Percentiles rank a stretch among this genome's conserved stretches.
These are phyloP conservation scores for Cylindrotheca fusiformis DNA, from an alignment of 108 stramenopile species.

Conservation along the genomic window DNA sequence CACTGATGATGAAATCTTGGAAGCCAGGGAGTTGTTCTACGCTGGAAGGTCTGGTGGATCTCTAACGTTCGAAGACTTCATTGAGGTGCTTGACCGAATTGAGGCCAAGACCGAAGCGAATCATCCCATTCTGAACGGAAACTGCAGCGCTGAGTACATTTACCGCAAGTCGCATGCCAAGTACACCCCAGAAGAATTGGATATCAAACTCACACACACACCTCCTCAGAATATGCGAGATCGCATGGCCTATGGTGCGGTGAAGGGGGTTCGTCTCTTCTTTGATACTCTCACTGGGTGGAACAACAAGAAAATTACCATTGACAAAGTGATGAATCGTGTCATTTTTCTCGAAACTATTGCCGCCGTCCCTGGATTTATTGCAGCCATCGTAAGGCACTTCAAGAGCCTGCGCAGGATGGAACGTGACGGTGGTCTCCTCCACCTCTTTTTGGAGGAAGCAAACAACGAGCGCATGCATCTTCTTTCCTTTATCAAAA, in stretches of 20 bases:
- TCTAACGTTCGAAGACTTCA: constrained; percentile 53
- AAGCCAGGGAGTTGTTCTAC: constrained; percentile 71
- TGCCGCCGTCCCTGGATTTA: constrained; percentile 90
- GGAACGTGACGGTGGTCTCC: constrained; percentile 91
- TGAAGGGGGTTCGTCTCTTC: constrained; percentile 53
- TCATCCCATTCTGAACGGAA: constrained; percentile 22
- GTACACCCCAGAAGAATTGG: constrained; percentile 63
- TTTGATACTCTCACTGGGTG: constrained; percentile 72
- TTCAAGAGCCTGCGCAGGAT: constrained; percentile 88
- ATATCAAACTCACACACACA: constrained; percentile 66
- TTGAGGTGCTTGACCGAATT: constrained; percentile 61
- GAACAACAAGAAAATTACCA: constrained; percentile 58
- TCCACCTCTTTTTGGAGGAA: constrained; percentile 95
- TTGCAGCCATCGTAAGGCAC: constrained; percentile 88
- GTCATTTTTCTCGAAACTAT: constrained; percentile 87
- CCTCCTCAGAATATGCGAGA: constrained; percentile 46
- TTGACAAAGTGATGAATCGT: constrained; percentile 69
- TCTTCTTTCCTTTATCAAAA: constrained; percentile 83
- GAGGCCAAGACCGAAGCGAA: constrained; percentile 9
- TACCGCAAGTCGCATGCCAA: constrained; percentile 59
- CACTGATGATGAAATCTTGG: constrained; percentile 71
- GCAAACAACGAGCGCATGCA: constrained; percentile 99
- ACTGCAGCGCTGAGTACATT: constrained; percentile 31
- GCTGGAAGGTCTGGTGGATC: constrained; percentile 53
- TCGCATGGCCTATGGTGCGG: constrained; percentile 54